Base-by-base conservation (phyloP, 2,329 filamentous ascomycete species). In the Colletotrichum costaricense region DNA sequence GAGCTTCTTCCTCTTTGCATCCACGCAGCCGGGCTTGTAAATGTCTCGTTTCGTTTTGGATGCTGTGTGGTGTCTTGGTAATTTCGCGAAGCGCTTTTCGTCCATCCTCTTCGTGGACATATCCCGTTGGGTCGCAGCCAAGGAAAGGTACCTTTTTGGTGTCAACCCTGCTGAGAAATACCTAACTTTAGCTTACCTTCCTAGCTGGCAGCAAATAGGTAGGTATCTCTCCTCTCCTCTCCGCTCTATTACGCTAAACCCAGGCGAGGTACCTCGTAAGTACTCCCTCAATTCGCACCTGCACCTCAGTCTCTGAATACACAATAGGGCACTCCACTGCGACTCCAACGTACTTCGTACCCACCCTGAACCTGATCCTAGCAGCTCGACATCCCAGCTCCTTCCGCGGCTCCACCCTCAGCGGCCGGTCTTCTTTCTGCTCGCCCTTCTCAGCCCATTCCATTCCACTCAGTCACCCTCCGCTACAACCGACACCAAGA, bases 371-470 rank as follows among this genome's bases (percentile, higher is more conserved):
- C 71, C 71, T 66, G 28, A 62, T 62, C 55, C 22, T 14, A 38
- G 49, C 56, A 67, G 67, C 42, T 56, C 60, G 55, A n/a, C 22
- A 73, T 73, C 71, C 71, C 71, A 73, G 71, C 71, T 73, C 71
- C 67, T 73, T 67, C 70, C 70, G 60, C 67, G 67, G 54, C 55
- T 73, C 67, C 70, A 73, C 70, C 56, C 26, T 38, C 70, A 60
- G 67, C 55, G 35, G 56, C 63, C 56, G 56, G 56, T 63, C 71
- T 73, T 71, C 67, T 52, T 70, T 73, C 62, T 73, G 55, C 71
- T 71, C 70, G 67, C 71, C 57, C 71, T 72, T 55, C 65, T 73
- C 71, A 71, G 71, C 67, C 67, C 71, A 60, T 66, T 66, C 49
- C 49, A 35, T 57, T 72, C 69, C 64, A 63, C 35, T 42, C 60